A percentile compares a stretch with the other conserved stretches of the same genome.
Conservation (phyloP, 225 moss, liverwort and hornwort species). For the Thuidium tamariscinum region DNA sequence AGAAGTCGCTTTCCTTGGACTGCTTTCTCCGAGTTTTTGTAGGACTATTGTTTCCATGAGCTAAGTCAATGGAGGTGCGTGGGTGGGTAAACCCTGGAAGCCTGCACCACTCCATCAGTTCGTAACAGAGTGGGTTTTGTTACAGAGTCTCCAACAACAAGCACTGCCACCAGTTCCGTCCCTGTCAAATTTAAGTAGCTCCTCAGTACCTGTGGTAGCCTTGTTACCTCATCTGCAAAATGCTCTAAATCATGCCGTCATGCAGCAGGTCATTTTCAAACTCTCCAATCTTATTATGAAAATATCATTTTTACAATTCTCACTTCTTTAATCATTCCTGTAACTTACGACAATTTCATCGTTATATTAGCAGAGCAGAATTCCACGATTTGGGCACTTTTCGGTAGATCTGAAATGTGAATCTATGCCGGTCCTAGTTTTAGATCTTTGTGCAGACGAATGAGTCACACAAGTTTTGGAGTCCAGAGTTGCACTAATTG, state of each 20-base stretch:
- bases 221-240: conserved; percentile 43
- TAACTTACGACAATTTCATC: too few relatives aligned
- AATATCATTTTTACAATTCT: not conserved
- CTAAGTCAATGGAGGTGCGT: not conserved
- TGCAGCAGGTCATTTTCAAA: conserved; percentile 34
- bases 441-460: not conserved
- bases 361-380: not conserved
- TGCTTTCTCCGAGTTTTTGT: not conserved
- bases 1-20: not conserved
- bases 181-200: not conserved
- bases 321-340: not conserved
- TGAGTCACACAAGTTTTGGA: not conserved
- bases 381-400: not conserved
- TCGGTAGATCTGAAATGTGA: not conserved
- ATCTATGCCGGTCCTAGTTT: not conserved
- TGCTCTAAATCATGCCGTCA: conserved; percentile 24
- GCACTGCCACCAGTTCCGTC: not conserved
- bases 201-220: conserved; percentile 22
- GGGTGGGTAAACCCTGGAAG: not conserved
- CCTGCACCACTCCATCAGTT: not conserved
- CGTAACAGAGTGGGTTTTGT: not conserved
- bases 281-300: not conserved
- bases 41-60: too few relatives aligned
- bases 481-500: too few relatives aligned
- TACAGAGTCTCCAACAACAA: conserved; percentile 31